Evolutionary conservation across 2,329 filamentous ascomycete genomes (phyloP).

Genomic region (Xylaria sp.): DNA sequence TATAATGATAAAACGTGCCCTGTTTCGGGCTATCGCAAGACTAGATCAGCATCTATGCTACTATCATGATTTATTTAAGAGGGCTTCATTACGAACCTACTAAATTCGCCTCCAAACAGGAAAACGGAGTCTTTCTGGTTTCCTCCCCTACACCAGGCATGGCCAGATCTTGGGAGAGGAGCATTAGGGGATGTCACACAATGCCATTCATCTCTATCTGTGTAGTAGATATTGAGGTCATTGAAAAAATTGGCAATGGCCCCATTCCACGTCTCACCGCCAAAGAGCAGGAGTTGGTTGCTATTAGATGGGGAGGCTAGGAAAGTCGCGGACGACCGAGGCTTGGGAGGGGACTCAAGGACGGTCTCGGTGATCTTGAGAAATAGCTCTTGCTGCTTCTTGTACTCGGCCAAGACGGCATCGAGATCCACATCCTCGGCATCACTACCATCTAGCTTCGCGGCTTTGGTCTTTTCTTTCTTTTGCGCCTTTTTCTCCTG

Average conservation of each 20-base stretch:
- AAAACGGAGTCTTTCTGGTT: conserved; percentile 83
- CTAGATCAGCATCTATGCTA: conserved; percentile 14
- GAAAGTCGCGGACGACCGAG: conserved; percentile 80
- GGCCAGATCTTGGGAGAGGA: conserved; percentile 86
- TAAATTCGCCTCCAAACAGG: conserved; percentile 95
- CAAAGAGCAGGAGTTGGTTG: conserved; percentile 89
- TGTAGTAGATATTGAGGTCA: conserved; percentile 72
- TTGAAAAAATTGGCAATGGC: conserved; percentile 77
- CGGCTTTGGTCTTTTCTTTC: conserved; percentile 73
- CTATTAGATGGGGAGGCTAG: conserved; percentile 84
- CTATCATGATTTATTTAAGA: background rate
- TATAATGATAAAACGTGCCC: conserved; percentile 98
- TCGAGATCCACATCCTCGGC: conserved; percentile 93
- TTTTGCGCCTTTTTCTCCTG: conserved; percentile 91
- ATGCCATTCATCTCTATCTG: conserved; percentile 88
- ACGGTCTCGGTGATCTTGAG: conserved; percentile 88
- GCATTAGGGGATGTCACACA: conserved; percentile 89
- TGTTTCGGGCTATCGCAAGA: conserved; percentile 28
- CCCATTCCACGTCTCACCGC: conserved; percentile 95
- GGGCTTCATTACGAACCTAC: conserved; percentile 54
- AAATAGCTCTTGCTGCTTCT: conserved; percentile 90
- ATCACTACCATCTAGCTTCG: conserved; percentile 81
- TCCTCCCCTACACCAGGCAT: conserved; percentile 91
- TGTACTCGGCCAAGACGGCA: conserved; percentile 89
- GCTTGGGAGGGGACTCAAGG: conserved; percentile 72